Base-by-base conservation (phyloP, 768 basidiomycete species). In the Xerocomellus amylosporus region DNA sequence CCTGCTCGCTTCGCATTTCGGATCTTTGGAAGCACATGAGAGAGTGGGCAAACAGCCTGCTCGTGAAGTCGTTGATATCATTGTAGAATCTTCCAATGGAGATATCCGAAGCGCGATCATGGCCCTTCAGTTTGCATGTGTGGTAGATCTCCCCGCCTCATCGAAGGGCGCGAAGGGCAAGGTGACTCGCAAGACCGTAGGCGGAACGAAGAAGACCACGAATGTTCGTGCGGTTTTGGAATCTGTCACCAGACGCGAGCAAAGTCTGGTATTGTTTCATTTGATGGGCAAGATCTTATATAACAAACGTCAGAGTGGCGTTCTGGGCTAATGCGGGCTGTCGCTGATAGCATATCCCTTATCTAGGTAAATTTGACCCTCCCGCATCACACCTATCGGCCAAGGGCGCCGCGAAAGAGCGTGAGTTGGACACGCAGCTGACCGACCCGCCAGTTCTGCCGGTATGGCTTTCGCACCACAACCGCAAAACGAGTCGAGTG, bases 31-130 rank as follows among this genome's bases (percentile, higher is more conserved):
- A 9, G 43, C 54, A 19, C 42, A 43, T 0, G 51, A 28, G 17
- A 58, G 40, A 33, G 31, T 43, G 15, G 64, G 69, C 4, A 64
- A 67, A 13, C 70, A 72, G 7, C 85, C 85, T 0, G 75, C 85
- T 0, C 84, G 83, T 52, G 87, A 88, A 6, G 78, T 83, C 1
- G 63, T 97, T 0, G 87, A 96, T 49, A 71, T 85, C 19, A 80
- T 98, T 55, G 81, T 94, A 5, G 83, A 86, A 47, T 82, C 88
- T 2, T 80, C 90, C 4, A 88, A 89, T 63, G 97, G 97, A 0
- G 97, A 99, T 65, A 90, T 99, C 36, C 79, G 97, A 40, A 90
- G 89, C 53, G 96, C 95, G 1, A 82, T 98, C 56, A 98, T 96
- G 85, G 86, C 88, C 0, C 77, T 98, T 8, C 90, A 99, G 66